Evolutionary conservation across 2,329 filamentous ascomycete genomes (phyloP), one percentile per base, ranked within the genome.

Genomic region (Aureobasidium sp.): DNA sequence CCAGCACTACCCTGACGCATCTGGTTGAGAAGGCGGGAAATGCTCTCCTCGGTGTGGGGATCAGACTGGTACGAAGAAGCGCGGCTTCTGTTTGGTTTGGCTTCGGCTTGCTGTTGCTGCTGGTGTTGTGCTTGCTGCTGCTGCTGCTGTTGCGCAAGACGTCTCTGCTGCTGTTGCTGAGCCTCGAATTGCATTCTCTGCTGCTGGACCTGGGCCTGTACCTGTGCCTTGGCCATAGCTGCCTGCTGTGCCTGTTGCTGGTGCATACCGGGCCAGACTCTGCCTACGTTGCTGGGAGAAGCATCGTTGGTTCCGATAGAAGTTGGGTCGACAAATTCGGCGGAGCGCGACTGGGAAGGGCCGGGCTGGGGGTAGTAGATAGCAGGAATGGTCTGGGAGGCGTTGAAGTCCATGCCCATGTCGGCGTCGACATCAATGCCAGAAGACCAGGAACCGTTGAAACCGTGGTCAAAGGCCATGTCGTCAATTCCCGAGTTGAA

Each of bases 201-300:
- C 72, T 89, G 86, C 64, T 68, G 62, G 68, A 71, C 69, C 51
- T 74, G 72, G 53, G 64, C 64, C 37, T 73, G 72, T 39, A 65
- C 65, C 64, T 68, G 62, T 34, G 66, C 66, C 77, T 89, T 90
- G 64, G 86, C 87, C 68, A 90, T 78, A 30, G 72, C 72, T 30
- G 70, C 70, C 61, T 72, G 69, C 63, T 90, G 90, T 54, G 91
- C 91, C 75, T 88, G 85, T 72, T 92, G 91, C 70, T 91, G 90
- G 77, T 97, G 93, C 82, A 96, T 94, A 59, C 92, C 93, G 13
- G 93, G 93, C 80, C 90, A 97, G 67, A 95, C 86, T 66, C 91
- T 86, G 66, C 72, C 72, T 47, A 90, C 88, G 75, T 81, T 71
- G 74, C 77, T 68, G 73, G 76, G 72, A 58, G 80, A 78, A 57